Evolutionary conservation across 768 basidiomycete genomes (phyloP), one percentile per base, ranked within the genome.

Genomic region (Hortiboletus flavorubellus): DNA sequence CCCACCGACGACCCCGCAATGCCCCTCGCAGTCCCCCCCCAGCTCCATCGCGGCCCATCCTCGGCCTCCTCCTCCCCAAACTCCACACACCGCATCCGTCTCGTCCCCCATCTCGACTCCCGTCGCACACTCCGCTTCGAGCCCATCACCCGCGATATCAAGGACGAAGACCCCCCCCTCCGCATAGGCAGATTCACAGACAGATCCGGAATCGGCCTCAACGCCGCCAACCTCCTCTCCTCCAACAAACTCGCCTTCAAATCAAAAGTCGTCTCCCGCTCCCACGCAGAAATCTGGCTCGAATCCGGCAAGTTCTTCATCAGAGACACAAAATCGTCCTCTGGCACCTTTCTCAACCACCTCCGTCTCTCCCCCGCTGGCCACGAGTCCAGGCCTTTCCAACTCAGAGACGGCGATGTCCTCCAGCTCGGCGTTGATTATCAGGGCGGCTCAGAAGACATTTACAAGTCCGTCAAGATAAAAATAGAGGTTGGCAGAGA

Each of bases 401-500:
- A 82, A 58, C 77, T 98, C 63, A 92, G 89, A 73, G 95, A 98
- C 58, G 96, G 96, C 1, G 95, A 98, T 73, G 81, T 98, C 30
- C 73, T 98, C 18, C 96, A 98, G 73, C 84, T 98, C 1, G 95
- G 96, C 2, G 93, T 98, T 29, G 95, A 98, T 69, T 99, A 97
- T 73, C 95, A 98, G 71, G 96, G 96, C 7, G 96, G 96, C 0
- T 84, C 91, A 8, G 94, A 98, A 75, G 95, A 98, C 71, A 93
- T 96, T 49, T 98, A 96, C 72, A 89, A 97, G 75, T 92, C 90
- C 55, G 92, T 98, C 55, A 98, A 96, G 82, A 97, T 99, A 68
- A 81, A 91, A 60, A 78, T 98, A 48, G 96, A 99, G 73, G 71
- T 98, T 16, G 84, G 85, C 9, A 75, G 95, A 56, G 94, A 94